phyloP scores from a whole-genome alignment of 2,329 filamentous ascomycete genomes.

The Fusarium sp. region DNA sequence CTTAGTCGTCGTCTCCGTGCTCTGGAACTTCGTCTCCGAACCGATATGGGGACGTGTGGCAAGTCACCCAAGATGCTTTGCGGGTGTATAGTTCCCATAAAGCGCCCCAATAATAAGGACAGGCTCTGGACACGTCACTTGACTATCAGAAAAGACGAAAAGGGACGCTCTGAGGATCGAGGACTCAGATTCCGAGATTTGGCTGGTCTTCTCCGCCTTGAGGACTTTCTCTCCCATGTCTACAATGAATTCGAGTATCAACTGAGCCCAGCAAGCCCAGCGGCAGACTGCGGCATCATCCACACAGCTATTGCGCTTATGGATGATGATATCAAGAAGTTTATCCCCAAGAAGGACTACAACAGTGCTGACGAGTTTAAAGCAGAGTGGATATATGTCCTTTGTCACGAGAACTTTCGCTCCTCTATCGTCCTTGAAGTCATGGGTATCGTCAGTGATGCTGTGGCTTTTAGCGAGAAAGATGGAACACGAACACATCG shows the following conservation, averaged over 20 bases:
- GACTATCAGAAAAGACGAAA: neutral
- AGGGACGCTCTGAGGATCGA: neutral
- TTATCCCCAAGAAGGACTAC: neutral
- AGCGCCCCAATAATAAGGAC: conserved; percentile 14
- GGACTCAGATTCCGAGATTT: conserved; percentile 14
- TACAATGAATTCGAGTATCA: conserved; percentile 3
- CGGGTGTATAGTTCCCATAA: conserved; percentile 17
- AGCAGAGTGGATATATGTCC: conserved; percentile 1
- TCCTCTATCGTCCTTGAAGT: conserved; percentile 1
- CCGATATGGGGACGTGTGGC: conserved; percentile 10
- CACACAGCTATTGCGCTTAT: conserved; percentile 1
- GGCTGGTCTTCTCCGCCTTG: conserved; percentile 22
- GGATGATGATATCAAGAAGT: conserved; percentile 12
- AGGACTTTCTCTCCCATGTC: conserved; percentile 23
- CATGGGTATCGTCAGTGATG: neutral
- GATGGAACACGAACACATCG: conserved; percentile 4
- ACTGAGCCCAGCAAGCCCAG: neutral
- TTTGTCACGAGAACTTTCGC: neutral
- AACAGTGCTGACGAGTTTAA: neutral
- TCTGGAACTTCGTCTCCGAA: conserved; percentile 1
- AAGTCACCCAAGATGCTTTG: conserved; percentile 10
- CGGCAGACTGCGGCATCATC: neutral
- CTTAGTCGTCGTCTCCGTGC: conserved; percentile 15
- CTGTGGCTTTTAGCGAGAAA: neutral
- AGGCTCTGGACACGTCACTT: conserved; percentile 24